Base-by-base conservation (phyloP, 768 basidiomycete genomes). In the Phlegmacium glaucopus region DNA sequence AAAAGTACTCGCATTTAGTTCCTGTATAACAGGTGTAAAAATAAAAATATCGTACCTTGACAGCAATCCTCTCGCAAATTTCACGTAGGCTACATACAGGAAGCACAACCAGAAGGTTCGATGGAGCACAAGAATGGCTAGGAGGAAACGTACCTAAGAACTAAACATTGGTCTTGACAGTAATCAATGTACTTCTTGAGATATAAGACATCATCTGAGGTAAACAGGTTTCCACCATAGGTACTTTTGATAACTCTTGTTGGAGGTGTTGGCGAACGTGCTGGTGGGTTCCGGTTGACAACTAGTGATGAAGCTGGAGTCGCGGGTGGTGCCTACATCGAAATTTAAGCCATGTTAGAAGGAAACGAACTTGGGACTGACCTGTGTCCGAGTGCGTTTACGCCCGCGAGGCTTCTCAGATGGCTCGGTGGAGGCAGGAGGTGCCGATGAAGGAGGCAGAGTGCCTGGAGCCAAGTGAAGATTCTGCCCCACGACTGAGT, bases 181-280 rank as follows among this genome's bases (percentile, higher is more conserved):
- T 90, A 93, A 55, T 91, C 88, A 39, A 93, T 93, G 61, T 93
- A 93, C 61, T 82, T 85, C 60, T 90, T 90, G 51, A 93, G 75
- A 62, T 92, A 93, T 29, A 79, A 47, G 35, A 93, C 80, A 60
- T 93, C 90, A 40, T 92, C 90, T 2, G 83, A 75, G 0, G 90
- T 93, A 59, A 93, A 93, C 32, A 91, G 62, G 59, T 93, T 92
- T 11, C 90, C 90, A 37, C 90, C 90, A 57, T 91, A 92, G 0
- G 90, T 91, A 57, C 90, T 92, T 66, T 90, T 91, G 61, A 93
- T 83, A 16, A 91, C 83, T 12, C 89, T 80, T 5, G 77, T 80
- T 15, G 90, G 90, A 10, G 90, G 90, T 0, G 88, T 89, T 4
- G 90, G 90, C 17, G 90, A 92, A 3, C 90, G 79, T 11, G 85